A percentile compares a stretch with the other conserved stretches of the same genome.
Conservation (phyloP, 2,329 filamentous ascomycete genomes). For the Botrytis sinoallii region DNA sequence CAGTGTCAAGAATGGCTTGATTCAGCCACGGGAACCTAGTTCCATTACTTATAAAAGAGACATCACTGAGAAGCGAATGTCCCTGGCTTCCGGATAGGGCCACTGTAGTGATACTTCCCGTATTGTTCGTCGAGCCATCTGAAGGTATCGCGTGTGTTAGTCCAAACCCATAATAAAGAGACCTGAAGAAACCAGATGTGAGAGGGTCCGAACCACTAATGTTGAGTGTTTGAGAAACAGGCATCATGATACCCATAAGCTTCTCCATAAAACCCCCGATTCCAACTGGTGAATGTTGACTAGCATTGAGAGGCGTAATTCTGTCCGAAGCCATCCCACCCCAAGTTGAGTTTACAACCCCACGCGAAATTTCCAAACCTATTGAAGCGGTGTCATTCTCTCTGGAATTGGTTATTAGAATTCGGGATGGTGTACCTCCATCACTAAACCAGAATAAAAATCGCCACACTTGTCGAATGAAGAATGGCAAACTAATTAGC, state of each 20-base stretch:
- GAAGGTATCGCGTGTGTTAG: slow-evolving; percentile 21
- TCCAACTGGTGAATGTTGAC: slow-evolving; percentile 41
- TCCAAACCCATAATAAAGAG: slow-evolving; percentile 32
- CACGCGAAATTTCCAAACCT: slow-evolving; percentile 30
- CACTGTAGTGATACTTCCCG: slow-evolving; percentile 17
- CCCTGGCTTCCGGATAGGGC: slow-evolving; percentile 18
- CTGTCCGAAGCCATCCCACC: slow-evolving; percentile 35
- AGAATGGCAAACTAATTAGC: slow-evolving; percentile 83
- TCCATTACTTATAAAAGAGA: slow-evolving; percentile 55
- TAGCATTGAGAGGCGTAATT: slow-evolving; percentile 30
- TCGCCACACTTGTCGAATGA: slow-evolving; percentile 89
- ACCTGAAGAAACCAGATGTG: slow-evolving; percentile 30
- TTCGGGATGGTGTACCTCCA: slow-evolving; percentile 34
- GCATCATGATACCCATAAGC: slow-evolving; percentile 34
- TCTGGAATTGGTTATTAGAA: slow-evolving; percentile 6
- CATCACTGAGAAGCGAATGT: slow-evolving; percentile 54
- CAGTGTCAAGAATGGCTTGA: slow-evolving; percentile 71
- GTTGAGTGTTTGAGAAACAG: slow-evolving; percentile 33
- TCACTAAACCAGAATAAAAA: slow-evolving; percentile 75
- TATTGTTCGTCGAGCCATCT: slow-evolving; percentile 21
- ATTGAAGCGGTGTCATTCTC: slow-evolving; percentile 25
- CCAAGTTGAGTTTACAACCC: slow-evolving; percentile 28
- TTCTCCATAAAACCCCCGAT: slow-evolving; percentile 41
- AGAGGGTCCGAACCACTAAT: slow-evolving; percentile 32
- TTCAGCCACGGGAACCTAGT: slow-evolving; percentile 73